Evolutionary conservation across 1,284 basidiomycete species (phyloP), one percentile per base, ranked within the genome.

Genomic region (Trichosporon coremiiforme): DNA sequence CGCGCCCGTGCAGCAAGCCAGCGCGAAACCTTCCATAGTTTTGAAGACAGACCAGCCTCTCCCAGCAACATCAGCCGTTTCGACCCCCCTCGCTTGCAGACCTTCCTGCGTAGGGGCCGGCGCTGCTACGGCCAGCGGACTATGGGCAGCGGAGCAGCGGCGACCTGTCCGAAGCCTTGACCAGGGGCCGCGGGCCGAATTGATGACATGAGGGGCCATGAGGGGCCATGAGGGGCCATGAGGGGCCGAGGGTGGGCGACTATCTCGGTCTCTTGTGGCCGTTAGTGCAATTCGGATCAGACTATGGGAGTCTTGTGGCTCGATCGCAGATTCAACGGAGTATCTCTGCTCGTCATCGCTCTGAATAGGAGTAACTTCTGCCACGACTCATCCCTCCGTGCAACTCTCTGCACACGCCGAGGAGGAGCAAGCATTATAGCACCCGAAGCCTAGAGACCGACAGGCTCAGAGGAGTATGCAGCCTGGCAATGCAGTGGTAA

Each of bases 291-390:
- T 53, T 53, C 17, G 47, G 47, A 53, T 20, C 47, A 53, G n/a
- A 20, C 2, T 22, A 1, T 53, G n/a, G 47, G 47, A 53, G 47
- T 53, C 47, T 9, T 3, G n/a, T 5, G n/a, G n/a, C 47, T 53
- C 47, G 47, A 53, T 53, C 20, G 10, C 47, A 53, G 47, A 53
- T 53, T 53, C 47, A 53, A 12, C 47, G 47, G 47, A 53, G 47
- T 53, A 53, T 53, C 47, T 53, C 20, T 22, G 47, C 20, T 53
- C 47, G 47, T 53, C 47, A 53, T 53, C 8, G 20, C 8, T 2
- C 1, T 12, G n/a, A 53, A 53, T 53, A 22, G 47, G n/a, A 20
- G 47, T 22, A 20, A 22, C 47, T 53, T 22, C 3, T 22, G 20
- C 47, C 47, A 53, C 47, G 20, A 22, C n/a, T n/a, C 10, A 15